Evolutionary conservation across 441 rosid species (phyloP), one percentile per base, ranked within the genome.

Genomic region (Pelargonium fulgidum): DNA sequence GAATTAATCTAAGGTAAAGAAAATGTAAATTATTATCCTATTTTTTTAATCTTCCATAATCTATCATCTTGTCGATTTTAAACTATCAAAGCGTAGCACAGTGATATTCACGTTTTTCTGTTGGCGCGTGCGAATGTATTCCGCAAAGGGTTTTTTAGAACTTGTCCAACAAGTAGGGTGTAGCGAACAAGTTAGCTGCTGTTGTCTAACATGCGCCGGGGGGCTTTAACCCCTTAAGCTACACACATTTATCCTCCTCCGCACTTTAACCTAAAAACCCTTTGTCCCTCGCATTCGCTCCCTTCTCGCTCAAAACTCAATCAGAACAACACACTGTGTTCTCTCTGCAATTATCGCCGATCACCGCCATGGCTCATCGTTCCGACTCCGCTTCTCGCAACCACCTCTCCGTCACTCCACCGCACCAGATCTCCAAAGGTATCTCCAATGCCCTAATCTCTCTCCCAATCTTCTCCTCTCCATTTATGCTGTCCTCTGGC

Each of bases 351-450:
- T 80, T 70, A 68, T 71, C 78, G 54, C 78, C 80, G 80, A 78
- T 85, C 86, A 73, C 78, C 87, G 77, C 87, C 82, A 93, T 93
- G 99, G 93, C 97, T 68, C 79, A 82, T 75, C 76, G 71, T 72
- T 62, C 88, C 76, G 81, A 77, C 75, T 79, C 85, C 80, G 88
- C 74, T 73, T 78, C 91, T 65, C 84, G 87, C 78, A 80, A 69
- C 82, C 67, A 70, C 52, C 96, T 90, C 78, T 80, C 92, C 79
- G 69, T 89, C 79, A 78, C 85, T 70, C 92, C 98, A 29, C 92
- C 89, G 42, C 88, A 63, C 81, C 89, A 79, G 89, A 89, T 93
- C 92, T 80, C 92, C 86, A 90, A 85, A 87, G 99, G 98, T 87
- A 65, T 69, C 69, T 70, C 36, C 36, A 9, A 10, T 22, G 64